Base-by-base conservation (phyloP, 108 stramenopile species). In the Epipyxis sp. region DNA sequence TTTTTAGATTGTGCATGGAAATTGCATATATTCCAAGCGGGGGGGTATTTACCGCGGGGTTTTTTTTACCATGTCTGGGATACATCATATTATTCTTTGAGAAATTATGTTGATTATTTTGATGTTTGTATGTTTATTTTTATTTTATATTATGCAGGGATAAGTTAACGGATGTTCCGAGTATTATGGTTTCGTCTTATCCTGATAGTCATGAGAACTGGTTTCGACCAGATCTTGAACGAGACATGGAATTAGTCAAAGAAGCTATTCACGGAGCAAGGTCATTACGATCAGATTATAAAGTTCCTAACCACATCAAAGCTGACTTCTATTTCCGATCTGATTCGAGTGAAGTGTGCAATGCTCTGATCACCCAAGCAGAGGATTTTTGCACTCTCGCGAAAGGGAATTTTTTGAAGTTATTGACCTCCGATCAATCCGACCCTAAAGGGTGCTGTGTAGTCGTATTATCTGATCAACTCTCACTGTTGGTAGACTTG, bases 161-260 rank as follows among this genome's bases (percentile, higher is more conserved):
- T 57, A 16, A 57, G 54, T 25, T 57, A 10, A 65, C 13, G 13
- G 61, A 78, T 44, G 96, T 96, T 69, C 79, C 91, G 0, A 87
- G 95, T 44, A 97, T 99, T 87, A 99, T 99, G 97, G 69, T 99
- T 76, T 91, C 95, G 0, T 79, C 90, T 67, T 99, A 91, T 80
- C 98, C 98, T 39, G 83, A 84, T 1, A 58, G 50, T 20, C 79
- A 79, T 39, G 84, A 86, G 45, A 80, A 54, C 10, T 92, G 90
- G 83, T 79, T 77, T 35, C 82, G 91, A 69, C 79, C 80, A 0
- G 88, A 80, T 58, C 76, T 76, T 39, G 93, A 93, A 74, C 62
- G 80, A 50, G 89, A 90, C 0, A 95, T 95, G 94, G 79, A 79
- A 13, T 68, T 83, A 3, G 91, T 91, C 45, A 89, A 92, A 90